Evolutionary conservation across 2,329 filamentous ascomycete species (phyloP), one percentile per base, ranked within the genome.

Genomic region (Dactylellina parvicollis): DNA sequence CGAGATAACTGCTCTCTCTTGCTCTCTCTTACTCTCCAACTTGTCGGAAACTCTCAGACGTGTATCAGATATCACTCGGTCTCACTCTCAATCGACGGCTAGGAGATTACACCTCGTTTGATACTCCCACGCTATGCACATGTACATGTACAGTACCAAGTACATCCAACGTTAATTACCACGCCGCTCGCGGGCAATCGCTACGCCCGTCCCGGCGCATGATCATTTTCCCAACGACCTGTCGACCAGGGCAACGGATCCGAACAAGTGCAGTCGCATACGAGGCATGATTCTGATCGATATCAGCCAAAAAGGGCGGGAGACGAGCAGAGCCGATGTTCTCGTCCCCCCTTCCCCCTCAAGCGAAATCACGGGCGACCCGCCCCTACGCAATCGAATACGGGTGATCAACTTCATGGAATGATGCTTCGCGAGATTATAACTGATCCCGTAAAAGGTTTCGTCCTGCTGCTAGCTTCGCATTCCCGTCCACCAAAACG

Each of bases 211-310:
- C 22, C 30, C 18, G 8, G 49, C 10, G 32, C 28, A 22, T 4
- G 32, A 55, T 55, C 28, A 10, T n/a, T n/a, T 16, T 7, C 28
- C 10, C 16, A n/a, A 38, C 49, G n/a, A 9, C n/a, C n/a, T 56
- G 36, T 56, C 52, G 26, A 24, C 34, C 18, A n/a, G 36, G 40
- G 18, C 49, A 65, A 3, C 49, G 18, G 20, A 49, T 50, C 61
- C 40, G 50, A 66, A 42, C n/a, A n/a, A 56, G 14, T 28, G 55
- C 64, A 61, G 26, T 24, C 62, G 62, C 62, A 67, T 22, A 67
- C 49, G 40, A 65, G 34, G 18, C 40, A 16, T 9, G n/a, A 14
- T 16, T 38, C 50, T 61, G 64, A 46, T 55, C 61, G 64, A 69
- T 67, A 40, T 69, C 55, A 56, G 52, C 24, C 26, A 40, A 22